A percentile compares a stretch with the other conserved stretches of the same genome.
phyloP scores from a whole-genome alignment of 495 filamentous ascomycete genomes.

The Talaromyces ruber region DNA sequence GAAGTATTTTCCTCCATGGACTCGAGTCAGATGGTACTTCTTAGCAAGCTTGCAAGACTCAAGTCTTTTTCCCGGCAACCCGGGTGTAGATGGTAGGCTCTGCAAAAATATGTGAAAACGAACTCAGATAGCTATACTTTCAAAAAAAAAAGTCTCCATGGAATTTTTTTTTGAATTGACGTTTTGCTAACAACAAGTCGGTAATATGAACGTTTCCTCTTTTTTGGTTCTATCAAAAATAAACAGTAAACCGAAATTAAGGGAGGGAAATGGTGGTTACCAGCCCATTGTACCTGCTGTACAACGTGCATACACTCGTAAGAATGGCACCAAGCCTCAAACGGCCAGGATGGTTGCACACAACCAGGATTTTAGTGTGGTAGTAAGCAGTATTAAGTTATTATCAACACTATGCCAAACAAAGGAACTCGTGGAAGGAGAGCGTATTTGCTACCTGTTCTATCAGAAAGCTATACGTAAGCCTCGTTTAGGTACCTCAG shows the following conservation, averaged over 20 bases:
- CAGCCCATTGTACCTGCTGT: background rate
- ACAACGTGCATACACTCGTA: background rate
- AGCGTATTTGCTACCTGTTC: background rate
- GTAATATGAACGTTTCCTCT: background rate
- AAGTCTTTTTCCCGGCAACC: background rate
- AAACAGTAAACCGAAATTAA: background rate
- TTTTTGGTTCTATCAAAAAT: background rate
- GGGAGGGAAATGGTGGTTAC: background rate
- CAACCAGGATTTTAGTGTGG: background rate
- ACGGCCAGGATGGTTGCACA: background rate
- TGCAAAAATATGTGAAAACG: background rate
- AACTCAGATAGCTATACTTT: background rate
- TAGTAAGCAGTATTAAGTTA: no score
- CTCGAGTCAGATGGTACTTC: background rate
- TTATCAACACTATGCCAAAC: background rate
- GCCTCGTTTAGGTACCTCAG: background rate
- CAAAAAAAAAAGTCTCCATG: background rate
- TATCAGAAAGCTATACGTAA: background rate
- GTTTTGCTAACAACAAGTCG: background rate
- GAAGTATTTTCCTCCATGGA: slow-evolving; percentile 16
- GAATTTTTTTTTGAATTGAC: background rate
- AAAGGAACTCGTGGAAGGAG: background rate
- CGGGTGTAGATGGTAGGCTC: background rate
- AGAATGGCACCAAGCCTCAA: background rate
- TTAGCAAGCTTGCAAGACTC: slow-evolving; percentile 13